Evolutionary conservation across 78 protist genomes (phyloP), one percentile per base, ranked within the genome.

Genomic region (Tieghemostelium lacteum): DNA sequence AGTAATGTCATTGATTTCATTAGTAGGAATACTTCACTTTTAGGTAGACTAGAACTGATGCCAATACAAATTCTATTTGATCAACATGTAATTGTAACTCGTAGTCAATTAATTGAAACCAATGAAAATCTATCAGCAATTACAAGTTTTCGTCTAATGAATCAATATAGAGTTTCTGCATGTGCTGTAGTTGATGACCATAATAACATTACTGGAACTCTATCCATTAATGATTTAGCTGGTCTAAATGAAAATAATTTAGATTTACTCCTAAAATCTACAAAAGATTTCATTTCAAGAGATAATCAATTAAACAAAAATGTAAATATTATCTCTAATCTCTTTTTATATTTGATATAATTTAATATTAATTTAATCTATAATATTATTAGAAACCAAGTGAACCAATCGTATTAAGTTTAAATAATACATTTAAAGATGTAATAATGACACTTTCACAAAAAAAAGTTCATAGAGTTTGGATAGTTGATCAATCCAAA

Each of bases 401-500:
- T 1, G 16, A 64, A 4, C 74, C 61, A 49, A n/a, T 76, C 8
- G 71, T 76, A 20, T 50, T 76, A 61, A 50, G 19, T 2, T 10
- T 49, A 29, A 24, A 29, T 0, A 26, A 76, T 64, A 76, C 74
- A 20, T 64, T 76, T 64, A 76, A 31, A 31, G 75, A 76, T 28
- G 87, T 65, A 64, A 76, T 76, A 45, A 37, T 63, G 50, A 61
- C 36, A 33, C 19, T 76, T 8, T 42, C 74, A 45, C 28, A 76
- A 8, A 22, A 49, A 24, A 76, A 76, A 52, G n/a, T 76, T 14
- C 87, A 76, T 19, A 61, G 87, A 76, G 40, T 76, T 22, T 76
- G 87, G 87, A 64, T 76, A 20, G 87, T 76, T 31, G 87, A 76
- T 64, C 34, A 40, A 26, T 3, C 42, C 3, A 61, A 65, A 42